phyloP scores from a whole-genome alignment of 2,329 filamentous ascomycete genomes.

The Diaporthe sp. region DNA sequence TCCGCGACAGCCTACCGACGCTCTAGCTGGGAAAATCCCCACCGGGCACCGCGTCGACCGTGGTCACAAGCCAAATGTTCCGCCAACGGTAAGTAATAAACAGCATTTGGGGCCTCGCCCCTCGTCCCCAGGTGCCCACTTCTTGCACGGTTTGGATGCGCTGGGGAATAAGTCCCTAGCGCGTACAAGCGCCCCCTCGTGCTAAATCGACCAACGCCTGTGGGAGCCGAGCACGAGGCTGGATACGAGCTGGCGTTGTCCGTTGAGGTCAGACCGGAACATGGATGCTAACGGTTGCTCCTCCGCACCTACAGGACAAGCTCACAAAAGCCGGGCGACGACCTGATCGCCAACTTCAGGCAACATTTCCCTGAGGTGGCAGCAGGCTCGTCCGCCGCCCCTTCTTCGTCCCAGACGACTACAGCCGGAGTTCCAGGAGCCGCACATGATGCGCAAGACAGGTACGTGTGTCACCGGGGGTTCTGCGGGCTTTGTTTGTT shows the following conservation, averaged over 20 bases:
- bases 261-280: neutral
- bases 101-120: neutral
- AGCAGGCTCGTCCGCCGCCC: conserved; percentile 56
- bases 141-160: neutral
- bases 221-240: neutral
- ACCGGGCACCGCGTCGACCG: conserved; percentile 1
- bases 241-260: neutral
- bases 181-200: neutral
- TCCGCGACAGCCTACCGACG: conserved; percentile 3
- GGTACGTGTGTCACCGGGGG: conserved; percentile 40
- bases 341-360: conserved; percentile 86
- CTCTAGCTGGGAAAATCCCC: neutral
- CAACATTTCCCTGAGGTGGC: conserved; percentile 80
- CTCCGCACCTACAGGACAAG: conserved; percentile 65
- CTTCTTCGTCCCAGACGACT: conserved; percentile 49
- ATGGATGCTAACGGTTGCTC: conserved; percentile 16
- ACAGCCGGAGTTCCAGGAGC: conserved; percentile 46
- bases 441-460: conserved; percentile 44
- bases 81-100: conserved; percentile 33
- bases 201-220: neutral
- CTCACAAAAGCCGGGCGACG: conserved; percentile 86
- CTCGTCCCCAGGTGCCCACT: neutral
- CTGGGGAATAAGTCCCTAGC: neutral
- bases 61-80: conserved; percentile 31
- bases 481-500: neutral